A percentile compares a stretch with the other conserved stretches of the same genome.
These are phyloP conservation scores for Posidonia australis DNA, from an alignment of 106 monocot species.

Conservation along the genomic window DNA sequence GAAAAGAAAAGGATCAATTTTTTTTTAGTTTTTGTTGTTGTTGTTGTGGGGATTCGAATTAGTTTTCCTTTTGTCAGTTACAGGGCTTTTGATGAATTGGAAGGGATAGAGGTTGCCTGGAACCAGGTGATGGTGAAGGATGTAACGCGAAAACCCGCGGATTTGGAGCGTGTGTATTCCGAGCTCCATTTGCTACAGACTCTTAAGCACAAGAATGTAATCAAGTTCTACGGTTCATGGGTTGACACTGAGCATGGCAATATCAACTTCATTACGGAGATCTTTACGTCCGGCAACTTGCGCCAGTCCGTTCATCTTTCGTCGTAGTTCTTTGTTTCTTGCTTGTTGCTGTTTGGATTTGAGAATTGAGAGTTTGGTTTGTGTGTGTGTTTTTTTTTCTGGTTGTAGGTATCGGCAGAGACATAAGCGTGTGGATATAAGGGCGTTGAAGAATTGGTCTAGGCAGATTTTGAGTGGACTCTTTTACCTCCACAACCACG, in stretches of 20 bases:
- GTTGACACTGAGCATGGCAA: constrained; percentile 30
- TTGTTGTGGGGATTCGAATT: not conserved
- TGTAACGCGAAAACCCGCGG: constrained; percentile 27
- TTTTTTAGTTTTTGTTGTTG: not conserved
- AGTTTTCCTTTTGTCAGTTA: constrained; percentile 18
- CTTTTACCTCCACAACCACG: constrained; percentile 55
- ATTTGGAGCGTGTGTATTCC: constrained; percentile 45
- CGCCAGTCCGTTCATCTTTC: no score
- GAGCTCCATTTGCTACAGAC: constrained; percentile 67
- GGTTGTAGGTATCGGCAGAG: constrained; percentile 41
- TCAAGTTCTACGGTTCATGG: constrained; percentile 61
- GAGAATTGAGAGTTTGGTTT: no score
- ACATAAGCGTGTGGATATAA: constrained; percentile 48
- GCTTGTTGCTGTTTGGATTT: not conserved
- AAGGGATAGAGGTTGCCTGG: constrained; percentile 81
- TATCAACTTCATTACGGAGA: constrained; percentile 65
- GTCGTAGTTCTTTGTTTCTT: not conserved
- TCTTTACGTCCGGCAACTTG: constrained; percentile 69
- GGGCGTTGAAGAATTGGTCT: constrained; percentile 63
- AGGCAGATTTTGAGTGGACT: constrained; percentile 58
- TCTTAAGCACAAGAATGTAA: constrained; percentile 63
- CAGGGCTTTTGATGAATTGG: constrained; percentile 54
- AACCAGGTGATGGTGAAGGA: constrained; percentile 57
- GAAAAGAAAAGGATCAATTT: no score
- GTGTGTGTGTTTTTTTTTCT: no score